Percentiles rank a stretch among this genome's conserved stretches.
Evolutionary conservation across 331 rosid genomes (phyloP).

Genomic region (Stylosanthes scabra): DNA sequence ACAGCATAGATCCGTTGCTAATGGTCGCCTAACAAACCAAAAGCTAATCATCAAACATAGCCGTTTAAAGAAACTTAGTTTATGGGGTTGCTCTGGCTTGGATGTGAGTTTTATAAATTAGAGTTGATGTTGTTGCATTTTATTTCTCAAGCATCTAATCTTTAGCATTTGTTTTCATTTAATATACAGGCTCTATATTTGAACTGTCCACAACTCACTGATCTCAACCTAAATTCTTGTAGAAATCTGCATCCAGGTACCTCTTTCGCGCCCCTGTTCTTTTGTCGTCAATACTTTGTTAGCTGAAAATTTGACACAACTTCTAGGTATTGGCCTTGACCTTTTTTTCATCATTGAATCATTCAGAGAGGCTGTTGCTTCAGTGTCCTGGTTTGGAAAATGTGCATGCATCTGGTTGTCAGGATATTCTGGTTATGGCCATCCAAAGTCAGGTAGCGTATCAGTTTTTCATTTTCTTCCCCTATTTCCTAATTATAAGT

Average conservation of each 20-base stretch:
- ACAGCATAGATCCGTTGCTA: slow-evolving; percentile 39
- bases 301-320: background rate
- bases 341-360: background rate
- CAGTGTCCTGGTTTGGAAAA: slow-evolving; percentile 67
- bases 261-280: slow-evolving; percentile 6
- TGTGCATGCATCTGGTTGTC: slow-evolving; percentile 75
- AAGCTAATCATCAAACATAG: slow-evolving; percentile 75
- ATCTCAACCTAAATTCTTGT: slow-evolving; percentile 76
- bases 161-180: slow-evolving; percentile 28
- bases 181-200: slow-evolving; percentile 67
- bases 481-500: background rate
- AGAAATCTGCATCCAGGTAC: slow-evolving; percentile 70
- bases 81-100: slow-evolving; percentile 89
- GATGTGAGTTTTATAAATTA: slow-evolving; percentile 59
- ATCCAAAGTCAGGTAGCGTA: slow-evolving; percentile 66
- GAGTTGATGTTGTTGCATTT: slow-evolving; percentile 4
- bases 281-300: background rate
- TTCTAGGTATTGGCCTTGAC: background rate
- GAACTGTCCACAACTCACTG: slow-evolving; percentile 74
- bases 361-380: slow-evolving; percentile 72
- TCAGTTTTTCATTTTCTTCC: background rate
- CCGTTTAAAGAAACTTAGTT: slow-evolving; percentile 73
- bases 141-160: slow-evolving; percentile 15
- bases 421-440: slow-evolving; percentile 57
- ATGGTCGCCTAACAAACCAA: slow-evolving; percentile 58